Base-by-base conservation (phyloP, 257 asterid genomes). In the Agastache rugosa region DNA sequence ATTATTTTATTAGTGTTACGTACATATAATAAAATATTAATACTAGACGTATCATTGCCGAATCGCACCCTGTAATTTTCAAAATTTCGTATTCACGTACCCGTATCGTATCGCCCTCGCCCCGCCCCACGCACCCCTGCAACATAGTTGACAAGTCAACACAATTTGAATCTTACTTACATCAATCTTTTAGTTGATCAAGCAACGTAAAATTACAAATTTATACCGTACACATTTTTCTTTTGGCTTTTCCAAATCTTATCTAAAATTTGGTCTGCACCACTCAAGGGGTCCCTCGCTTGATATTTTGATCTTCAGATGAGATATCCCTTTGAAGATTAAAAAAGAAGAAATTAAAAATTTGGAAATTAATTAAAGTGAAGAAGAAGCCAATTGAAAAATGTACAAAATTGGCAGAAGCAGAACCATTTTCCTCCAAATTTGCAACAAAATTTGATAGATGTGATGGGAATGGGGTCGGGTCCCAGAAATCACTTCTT, bases 371-470 rank as follows among this genome's bases (percentile, higher is more conserved):
- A n/a, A n/a, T n/a, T n/a, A n/a, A 54, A 69, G 54, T 20, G 4
- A 22, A 70, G 75, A 39, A 71, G 42, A 31, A 5, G 4, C 58
- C 19, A n/a, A 51, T 17, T 27, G 11, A 17, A 22, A 65, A 65
- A 42, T 23, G 35, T 64, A 20, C 54, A 64, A 37, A 63, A 64
- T 5, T 41, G 70, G 34, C 54, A 67, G 47, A 39, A 70, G 5
- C 47, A 29, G 70, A 72, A 61, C 20, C 58, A 37, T 58, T 73
- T 47, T 6, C 42, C 58, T 62, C 25, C 55, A 34, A 73, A 62
- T 12, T 25, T 11, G 70, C 53, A 73, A 73, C 60, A 20, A 67
- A 72, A 20, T 44, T 12, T 44, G 77, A 80, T 64, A 45, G 75
- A 70, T 25, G 56, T 56, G 83, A 71, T 67, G 22, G 75, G 67